phyloP scores from a whole-genome alignment of 306 rosid genomes.

The Mimosa bimucronata region DNA sequence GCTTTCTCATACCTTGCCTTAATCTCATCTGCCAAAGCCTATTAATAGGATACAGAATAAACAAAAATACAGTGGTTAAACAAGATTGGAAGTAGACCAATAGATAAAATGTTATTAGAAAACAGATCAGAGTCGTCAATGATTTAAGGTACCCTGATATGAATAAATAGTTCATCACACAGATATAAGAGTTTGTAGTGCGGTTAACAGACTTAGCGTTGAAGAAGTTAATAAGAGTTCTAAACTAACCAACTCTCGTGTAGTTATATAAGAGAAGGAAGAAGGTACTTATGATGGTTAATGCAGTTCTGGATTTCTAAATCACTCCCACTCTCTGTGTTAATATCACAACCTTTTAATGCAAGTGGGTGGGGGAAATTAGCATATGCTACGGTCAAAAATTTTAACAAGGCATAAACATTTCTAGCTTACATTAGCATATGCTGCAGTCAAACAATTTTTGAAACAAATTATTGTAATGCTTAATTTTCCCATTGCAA shows the following conservation, averaged over 20 bases:
- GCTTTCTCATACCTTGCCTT: slow-evolving; percentile 89
- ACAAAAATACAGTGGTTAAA: background rate
- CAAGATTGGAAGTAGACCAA: slow-evolving; percentile 7
- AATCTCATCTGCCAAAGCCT: slow-evolving; percentile 89
- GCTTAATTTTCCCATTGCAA: background rate
- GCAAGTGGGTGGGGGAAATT: slow-evolving; percentile 7
- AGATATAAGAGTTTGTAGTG: background rate
- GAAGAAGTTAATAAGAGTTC: too few species aligned
- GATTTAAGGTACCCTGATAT: background rate
- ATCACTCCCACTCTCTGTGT: background rate
- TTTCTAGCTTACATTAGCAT: background rate
- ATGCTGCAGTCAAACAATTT: background rate
- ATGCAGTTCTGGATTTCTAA: background rate
- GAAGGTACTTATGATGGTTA: background rate
- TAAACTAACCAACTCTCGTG: too few species aligned
- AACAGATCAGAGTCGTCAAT: background rate
- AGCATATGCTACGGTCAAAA: background rate
- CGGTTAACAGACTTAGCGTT: background rate
- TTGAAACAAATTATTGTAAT: background rate
- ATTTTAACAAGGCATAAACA: slow-evolving; percentile 43
- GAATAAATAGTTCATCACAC: too few species aligned
- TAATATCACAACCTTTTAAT: slow-evolving; percentile 14
- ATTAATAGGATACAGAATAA: slow-evolving; percentile 14
- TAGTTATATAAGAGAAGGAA: too few species aligned
- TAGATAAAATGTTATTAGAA: slow-evolving; percentile 9